A percentile compares a stretch with the other conserved stretches of the same genome.
These are phyloP conservation scores for Avena insularis DNA, from an alignment of 176 grass and related monocot genomes.

Conservation along the genomic window DNA sequence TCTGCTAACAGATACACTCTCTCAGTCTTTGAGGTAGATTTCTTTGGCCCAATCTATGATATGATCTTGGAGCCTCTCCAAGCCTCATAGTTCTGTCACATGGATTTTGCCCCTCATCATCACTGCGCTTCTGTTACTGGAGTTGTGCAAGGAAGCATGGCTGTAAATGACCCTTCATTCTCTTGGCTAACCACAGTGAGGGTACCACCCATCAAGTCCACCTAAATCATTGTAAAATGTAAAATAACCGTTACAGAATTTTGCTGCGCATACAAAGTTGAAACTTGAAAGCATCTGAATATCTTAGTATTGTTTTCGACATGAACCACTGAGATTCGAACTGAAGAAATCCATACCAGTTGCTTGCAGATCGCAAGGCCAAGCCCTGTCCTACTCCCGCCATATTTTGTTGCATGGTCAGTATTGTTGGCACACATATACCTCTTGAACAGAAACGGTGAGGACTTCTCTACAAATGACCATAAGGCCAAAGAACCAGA, in stretches of 20 bases:
- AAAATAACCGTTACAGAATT: conserved; percentile 1
- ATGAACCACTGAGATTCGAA: neutral
- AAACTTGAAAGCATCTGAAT: neutral
- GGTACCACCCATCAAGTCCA: conserved; percentile 81
- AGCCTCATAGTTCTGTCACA: neutral
- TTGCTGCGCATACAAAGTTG: neutral
- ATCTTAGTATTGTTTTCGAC: neutral
- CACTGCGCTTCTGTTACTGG: conserved; percentile 51
- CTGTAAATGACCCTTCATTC: conserved; percentile 81
- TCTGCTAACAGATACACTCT: too few species aligned
- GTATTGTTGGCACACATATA: conserved; percentile 80
- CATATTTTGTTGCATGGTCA: conserved; percentile 81
- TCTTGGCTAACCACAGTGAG: conserved; percentile 72
- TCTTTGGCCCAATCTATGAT: too few species aligned
- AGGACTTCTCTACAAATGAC: conserved; percentile 71
- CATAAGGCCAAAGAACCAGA: conserved; percentile 21
- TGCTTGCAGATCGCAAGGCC: conserved; percentile 97
- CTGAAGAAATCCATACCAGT: conserved; percentile 58
- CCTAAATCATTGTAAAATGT: conserved; percentile 57
- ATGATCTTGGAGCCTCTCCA: too few species aligned
- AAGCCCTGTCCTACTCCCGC: conserved; percentile 67
- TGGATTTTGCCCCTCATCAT: conserved; percentile 54
- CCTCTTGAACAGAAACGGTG: conserved; percentile 69
- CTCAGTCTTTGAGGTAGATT: too few species aligned
- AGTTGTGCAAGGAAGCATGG: conserved; percentile 74